Percentiles rank a stretch among this genome's conserved stretches.
phyloP scores from a whole-genome alignment of 495 filamentous ascomycete species.

The Rusavskia elegans region DNA sequence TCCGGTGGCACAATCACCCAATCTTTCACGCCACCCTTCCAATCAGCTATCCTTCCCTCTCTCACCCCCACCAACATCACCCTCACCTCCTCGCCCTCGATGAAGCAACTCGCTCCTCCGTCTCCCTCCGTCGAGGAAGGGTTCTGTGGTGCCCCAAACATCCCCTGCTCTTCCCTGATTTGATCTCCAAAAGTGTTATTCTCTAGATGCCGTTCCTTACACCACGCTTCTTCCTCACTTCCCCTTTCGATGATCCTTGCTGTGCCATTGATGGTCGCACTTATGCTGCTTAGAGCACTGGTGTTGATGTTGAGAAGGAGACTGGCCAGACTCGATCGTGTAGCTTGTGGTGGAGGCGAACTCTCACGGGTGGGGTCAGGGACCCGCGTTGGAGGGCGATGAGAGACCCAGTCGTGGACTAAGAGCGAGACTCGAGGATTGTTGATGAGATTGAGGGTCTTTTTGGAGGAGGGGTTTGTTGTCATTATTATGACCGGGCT shows the following conservation, averaged over 20 bases:
- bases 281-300: constrained; percentile 73
- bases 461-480: constrained; percentile 73
- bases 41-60: constrained; percentile 64
- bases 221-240: constrained; percentile 69
- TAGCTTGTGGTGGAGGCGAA: constrained; percentile 45
- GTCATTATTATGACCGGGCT: constrained; percentile 83
- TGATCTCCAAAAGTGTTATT: constrained; percentile 69
- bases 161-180: constrained; percentile 28
- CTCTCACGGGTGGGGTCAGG: constrained; percentile 38
- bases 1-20: constrained; percentile 38
- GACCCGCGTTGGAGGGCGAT: constrained; percentile 68
- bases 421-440: constrained; percentile 91
- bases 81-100: constrained; percentile 52
- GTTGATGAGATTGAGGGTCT: constrained; percentile 68
- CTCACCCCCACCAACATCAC: constrained; percentile 60
- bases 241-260: constrained; percentile 55
- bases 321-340: constrained; percentile 56
- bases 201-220: constrained; percentile 64
- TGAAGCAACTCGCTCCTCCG: constrained; percentile 40
- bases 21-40: constrained; percentile 65
- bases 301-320: constrained; percentile 83
- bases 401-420: constrained; percentile 96
- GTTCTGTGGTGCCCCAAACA: constrained; percentile 28
- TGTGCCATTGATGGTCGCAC: constrained; percentile 77
- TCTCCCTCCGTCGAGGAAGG: constrained; percentile 24